Evolutionary conservation across 2,329 filamentous ascomycete genomes (phyloP).

Genomic region (Byssoonygena ceratinophila): DNA sequence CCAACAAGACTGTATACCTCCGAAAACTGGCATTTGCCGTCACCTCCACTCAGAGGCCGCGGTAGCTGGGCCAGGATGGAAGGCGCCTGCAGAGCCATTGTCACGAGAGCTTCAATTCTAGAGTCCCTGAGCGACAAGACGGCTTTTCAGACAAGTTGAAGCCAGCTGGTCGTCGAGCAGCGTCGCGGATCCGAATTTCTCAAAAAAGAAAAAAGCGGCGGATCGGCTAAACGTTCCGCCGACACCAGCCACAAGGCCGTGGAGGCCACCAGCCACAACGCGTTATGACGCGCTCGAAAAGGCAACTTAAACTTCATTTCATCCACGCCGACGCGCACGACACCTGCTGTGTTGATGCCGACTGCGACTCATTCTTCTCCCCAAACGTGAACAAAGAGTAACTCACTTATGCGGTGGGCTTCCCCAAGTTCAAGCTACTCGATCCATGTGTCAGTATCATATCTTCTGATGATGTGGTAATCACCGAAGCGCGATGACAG

Average conservation of each 20-base stretch:
- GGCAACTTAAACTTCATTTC: background rate
- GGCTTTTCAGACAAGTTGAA: too few species aligned
- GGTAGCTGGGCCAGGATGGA: constrained; percentile 39
- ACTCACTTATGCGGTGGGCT: too few species aligned
- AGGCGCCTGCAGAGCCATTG: constrained; percentile 38
- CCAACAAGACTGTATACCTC: constrained; percentile 46
- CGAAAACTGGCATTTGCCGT: constrained; percentile 33
- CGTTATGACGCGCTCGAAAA: constrained; percentile 8
- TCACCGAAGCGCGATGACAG: constrained; percentile 6
- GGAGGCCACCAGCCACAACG: background rate
- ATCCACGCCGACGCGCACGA: too few species aligned
- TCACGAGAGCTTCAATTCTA: background rate
- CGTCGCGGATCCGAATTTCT: background rate
- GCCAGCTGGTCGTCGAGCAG: background rate
- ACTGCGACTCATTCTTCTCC: background rate
- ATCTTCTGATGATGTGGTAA: constrained; percentile 2
- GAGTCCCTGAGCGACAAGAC: background rate
- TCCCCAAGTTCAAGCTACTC: background rate
- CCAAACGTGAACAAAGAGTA: too few species aligned
- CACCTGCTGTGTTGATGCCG: background rate
- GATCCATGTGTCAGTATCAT: background rate
- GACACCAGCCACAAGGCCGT: constrained; percentile 11
- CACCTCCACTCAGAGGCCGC: constrained; percentile 33
- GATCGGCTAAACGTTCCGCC: constrained; percentile 8
- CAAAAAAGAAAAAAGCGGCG: constrained; percentile 3